Evolutionary conservation across 2,329 filamentous ascomycete species (phyloP), one percentile per base, ranked within the genome.

Genomic region (Phialophora chinensis): DNA sequence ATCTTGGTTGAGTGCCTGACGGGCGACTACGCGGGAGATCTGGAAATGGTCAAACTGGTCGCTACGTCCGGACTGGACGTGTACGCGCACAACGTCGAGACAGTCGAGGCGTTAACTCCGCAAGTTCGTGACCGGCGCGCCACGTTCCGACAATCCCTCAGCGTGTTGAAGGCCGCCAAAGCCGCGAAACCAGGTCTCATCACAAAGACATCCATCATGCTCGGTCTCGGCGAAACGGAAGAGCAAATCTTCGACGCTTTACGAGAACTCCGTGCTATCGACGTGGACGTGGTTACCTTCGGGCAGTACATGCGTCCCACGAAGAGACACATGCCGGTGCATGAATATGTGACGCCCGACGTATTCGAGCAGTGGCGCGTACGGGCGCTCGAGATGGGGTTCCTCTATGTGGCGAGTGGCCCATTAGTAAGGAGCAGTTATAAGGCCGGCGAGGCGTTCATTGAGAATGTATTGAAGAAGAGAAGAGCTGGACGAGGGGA

Each of bases 231-330:
- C 12, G 95, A 99, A 84, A 93, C 89, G 29, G 93, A 98, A 74
- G 86, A 91, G 20, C 91, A 98, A 80, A 79, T 99, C 0, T 90
- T 88, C 86, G 87, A 91, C 69, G 88, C 94, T 0, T 80, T 98
- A 66, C 86, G 84, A 77, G 91, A 96, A 77, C 85, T 99, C 12
- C 87, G 95, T 65, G 89, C 89, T 71, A 86, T 88, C 65, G 83
- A 91, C 67, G 93, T 97, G 54, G 95, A 99, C 73, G 92, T 99
- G 12, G 93, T 99, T 65, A 99, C 95, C 0, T 99, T 99, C 73
- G 95, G 95, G n/a, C 95, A 99, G 83, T 99, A 99, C 83, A 99
- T 99, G 95, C 91, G 94, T 11, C 95, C 95, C 1, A 99, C 95
- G 4, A 99, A 98, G 84, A 88, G 94, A 53, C 95, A 99, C 79